Conservation (phyloP, 805 yeast genomes). For the Wickerhamiella brachini region DNA sequence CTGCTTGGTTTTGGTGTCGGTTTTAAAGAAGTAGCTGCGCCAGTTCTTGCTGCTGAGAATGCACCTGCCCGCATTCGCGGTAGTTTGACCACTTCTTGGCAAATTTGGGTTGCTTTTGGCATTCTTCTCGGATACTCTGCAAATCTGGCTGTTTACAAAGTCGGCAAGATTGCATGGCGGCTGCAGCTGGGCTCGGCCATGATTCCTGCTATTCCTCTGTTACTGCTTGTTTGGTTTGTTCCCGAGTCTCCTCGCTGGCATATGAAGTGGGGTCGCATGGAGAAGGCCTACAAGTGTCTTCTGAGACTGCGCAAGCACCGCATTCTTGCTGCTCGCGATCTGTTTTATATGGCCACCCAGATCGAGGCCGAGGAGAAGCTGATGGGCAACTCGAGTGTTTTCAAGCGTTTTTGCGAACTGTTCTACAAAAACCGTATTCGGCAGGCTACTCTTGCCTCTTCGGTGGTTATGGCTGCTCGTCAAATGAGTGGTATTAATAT, state of each 20-base stretch:
- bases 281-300: constrained; percentile 39
- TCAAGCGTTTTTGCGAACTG: constrained; percentile 14
- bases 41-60: constrained; percentile 52
- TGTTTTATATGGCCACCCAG: constrained; percentile 43
- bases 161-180: constrained; percentile 42
- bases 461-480: constrained; percentile 79
- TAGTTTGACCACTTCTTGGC: constrained; percentile 58
- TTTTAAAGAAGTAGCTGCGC: constrained; percentile 54
- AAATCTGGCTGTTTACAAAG: constrained; percentile 41
- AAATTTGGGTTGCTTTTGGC: constrained; percentile 60
- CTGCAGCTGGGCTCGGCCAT: constrained; percentile 52
- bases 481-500: constrained; percentile 86
- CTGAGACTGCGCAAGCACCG: constrained; percentile 31
- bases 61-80: constrained; percentile 48
- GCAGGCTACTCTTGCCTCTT: constrained; percentile 68
- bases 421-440: constrained; percentile 42
- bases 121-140: constrained; percentile 54
- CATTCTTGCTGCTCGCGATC: constrained; percentile 51
- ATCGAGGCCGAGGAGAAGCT: constrained; percentile 32
- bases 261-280: constrained; percentile 37
- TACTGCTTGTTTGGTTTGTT: constrained; percentile 40
- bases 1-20: constrained; percentile 55
- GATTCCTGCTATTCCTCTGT: constrained; percentile 36
- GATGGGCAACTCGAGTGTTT: constrained; percentile 30
- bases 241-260: constrained; percentile 67